These are phyloP conservation scores for Hortaea sp. DNA, from an alignment of 2,329 filamentous ascomycete genomes.

Conservation along the genomic window DNA sequence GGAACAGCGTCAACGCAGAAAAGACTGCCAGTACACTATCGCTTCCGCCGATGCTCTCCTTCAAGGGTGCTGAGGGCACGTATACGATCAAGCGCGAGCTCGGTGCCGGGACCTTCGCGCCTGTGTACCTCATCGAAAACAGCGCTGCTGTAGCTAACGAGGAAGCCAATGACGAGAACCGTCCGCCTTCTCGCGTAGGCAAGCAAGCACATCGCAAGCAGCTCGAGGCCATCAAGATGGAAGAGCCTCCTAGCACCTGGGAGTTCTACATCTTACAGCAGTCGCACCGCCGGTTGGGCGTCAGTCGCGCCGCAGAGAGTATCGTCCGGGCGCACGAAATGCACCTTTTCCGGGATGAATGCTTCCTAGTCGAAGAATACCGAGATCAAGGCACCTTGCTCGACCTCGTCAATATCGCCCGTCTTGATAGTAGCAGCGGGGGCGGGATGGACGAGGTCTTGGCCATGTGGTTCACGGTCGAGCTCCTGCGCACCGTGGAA, in stretches of 20 bases:
- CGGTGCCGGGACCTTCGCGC: conserved; percentile 87
- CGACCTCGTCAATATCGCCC: conserved; percentile 84
- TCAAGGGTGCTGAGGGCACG: conserved; percentile 52
- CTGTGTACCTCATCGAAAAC: conserved; percentile 81
- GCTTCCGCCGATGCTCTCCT: conserved; percentile 55
- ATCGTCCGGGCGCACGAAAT: conserved; percentile 79
- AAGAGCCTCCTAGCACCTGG: conserved; percentile 79
- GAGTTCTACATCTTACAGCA: conserved; percentile 94
- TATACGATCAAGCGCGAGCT: conserved; percentile 80
- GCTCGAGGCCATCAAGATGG: conserved; percentile 89
- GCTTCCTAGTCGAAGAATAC: conserved; percentile 79
- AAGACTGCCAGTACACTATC: conserved; percentile 53
- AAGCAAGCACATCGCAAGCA: conserved; percentile 48
- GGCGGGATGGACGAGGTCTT: conserved; percentile 79
- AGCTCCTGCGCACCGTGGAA: conserved; percentile 83
- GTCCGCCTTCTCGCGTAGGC: conserved; percentile 44
- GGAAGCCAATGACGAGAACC: conserved; percentile 38
- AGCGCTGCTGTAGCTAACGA: conserved; percentile 27
- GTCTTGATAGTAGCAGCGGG: conserved; percentile 44
- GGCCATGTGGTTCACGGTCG: conserved; percentile 91
- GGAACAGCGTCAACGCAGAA: conserved; percentile 41
- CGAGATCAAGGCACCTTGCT: conserved; percentile 84
- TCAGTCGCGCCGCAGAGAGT: conserved; percentile 59
- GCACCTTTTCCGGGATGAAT: conserved; percentile 84
- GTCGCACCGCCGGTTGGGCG: conserved; percentile 64